Evolutionary conservation across 345 rosid species (phyloP).

Genomic region (Mercurialis annua): DNA sequence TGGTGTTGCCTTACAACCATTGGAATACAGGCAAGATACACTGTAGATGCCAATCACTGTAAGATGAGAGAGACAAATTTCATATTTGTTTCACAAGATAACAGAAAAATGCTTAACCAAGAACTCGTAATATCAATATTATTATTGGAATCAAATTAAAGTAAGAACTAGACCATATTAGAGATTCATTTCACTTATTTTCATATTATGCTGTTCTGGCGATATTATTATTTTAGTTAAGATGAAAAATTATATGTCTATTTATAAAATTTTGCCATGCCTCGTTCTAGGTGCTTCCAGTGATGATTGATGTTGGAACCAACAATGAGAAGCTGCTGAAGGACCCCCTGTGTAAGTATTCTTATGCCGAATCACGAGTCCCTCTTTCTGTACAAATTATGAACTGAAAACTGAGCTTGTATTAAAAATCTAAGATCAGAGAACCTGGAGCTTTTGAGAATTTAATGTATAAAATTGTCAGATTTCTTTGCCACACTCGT

Average conservation of each 20-base stretch:
- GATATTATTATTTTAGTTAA: not conserved
- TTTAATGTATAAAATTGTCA: not conserved
- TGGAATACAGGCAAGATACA: no score
- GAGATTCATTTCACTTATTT: constrained; percentile 2
- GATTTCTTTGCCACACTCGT: not conserved
- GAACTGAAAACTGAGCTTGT: not conserved
- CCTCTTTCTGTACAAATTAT: not conserved
- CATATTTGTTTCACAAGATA: no score
- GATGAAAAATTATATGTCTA: not conserved
- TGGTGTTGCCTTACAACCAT: no score
- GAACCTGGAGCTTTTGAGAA: not conserved
- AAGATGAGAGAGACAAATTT: no score
- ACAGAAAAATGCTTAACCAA: no score
- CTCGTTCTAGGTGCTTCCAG: constrained; percentile 79
- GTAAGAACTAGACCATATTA: no score
- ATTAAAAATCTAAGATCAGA: not conserved
- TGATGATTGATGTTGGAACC: constrained; percentile 99
- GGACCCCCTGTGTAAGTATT: constrained; percentile 73
- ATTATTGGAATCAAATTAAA: no score
- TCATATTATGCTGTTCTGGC: constrained; percentile 1
- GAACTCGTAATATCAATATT: no score
- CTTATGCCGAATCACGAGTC: constrained; percentile 10
- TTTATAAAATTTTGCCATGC: not conserved
- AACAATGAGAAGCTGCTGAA: constrained; percentile 89
- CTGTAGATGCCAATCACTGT: no score